Evolutionary conservation across 2,329 filamentous ascomycete species (phyloP), one percentile per base, ranked within the genome.

Genomic region (Xenosphaeropsis pyriputrescens): DNA sequence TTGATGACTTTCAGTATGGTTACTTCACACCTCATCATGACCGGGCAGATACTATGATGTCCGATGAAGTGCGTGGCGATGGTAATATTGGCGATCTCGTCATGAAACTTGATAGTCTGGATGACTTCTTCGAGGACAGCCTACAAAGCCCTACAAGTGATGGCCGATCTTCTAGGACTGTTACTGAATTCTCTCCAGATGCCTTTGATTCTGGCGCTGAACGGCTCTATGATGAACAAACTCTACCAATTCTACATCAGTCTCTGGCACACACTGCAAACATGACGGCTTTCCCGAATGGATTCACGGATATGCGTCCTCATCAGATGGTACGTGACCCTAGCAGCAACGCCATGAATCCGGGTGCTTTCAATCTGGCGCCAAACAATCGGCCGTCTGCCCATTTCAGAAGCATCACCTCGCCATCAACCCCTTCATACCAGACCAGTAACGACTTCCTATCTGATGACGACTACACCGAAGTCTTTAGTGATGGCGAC

Each of bases 11-110:
- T 43, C 54, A 55, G 40, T 56, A 57, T 34, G 50, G 50, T 8
- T 86, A 88, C 55, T 88, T 88, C 61, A 73, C 77, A 1, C 62
- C 72, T 14, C 59, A 62, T 0, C 43, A 49, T 31, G 57, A 59
- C 39, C 75, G 86, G 37, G 84, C 85, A 2, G 85, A 85, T 38
- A 95, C 88, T 1, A 94, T 95, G 83, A 75, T 93, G 55, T 94
- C 88, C 0, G 85, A 95, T 49, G 73, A 57, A 43, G 50, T 41
- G 2, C 73, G 79, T 12, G 74, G 67, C 2, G 81, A 86, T 34
- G 68, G 71, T 40, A 80, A 84, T 40, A 80, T 86, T 52, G 83
- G 80, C 29, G 89, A 96, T 48, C 68, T 96, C 6, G 81, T 93
- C 11, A 74, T 76, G 43, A 85, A 83, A 53, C 62, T 88, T 3